Evolutionary conservation across 768 basidiomycete species (phyloP).

Genomic region (Suillus variegatus): DNA sequence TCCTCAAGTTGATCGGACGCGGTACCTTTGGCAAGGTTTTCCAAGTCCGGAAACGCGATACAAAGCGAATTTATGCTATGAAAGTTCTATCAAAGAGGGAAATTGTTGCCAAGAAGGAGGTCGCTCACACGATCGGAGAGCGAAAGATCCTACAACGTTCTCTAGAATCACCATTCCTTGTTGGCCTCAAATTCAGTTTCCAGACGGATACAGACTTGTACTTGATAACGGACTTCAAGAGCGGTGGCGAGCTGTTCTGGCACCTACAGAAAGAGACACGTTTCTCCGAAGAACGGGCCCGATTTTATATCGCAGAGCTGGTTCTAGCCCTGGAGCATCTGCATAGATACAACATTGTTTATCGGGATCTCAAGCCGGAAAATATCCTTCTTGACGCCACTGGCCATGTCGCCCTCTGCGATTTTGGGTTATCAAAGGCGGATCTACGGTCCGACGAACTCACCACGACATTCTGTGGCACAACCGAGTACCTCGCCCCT

Average conservation of each 20-base stretch:
- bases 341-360: constrained; percentile 97
- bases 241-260: constrained; percentile 98
- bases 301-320: constrained; percentile 97
- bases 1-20: constrained; percentile 96
- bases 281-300: constrained; percentile 89
- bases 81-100: constrained; percentile 99
- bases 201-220: constrained; percentile 95
- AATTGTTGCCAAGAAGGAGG: constrained; percentile 98
- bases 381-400: constrained; percentile 98
- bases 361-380: constrained; percentile 96
- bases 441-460: constrained; percentile 91
- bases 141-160: constrained; percentile 97
- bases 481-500: constrained; percentile 97
- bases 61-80: constrained; percentile 99
- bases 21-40: constrained; percentile 99
- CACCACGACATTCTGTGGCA: constrained; percentile 99
- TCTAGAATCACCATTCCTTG: constrained; percentile 93
- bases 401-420: constrained; percentile 96
- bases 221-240: constrained; percentile 98
- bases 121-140: constrained; percentile 98
- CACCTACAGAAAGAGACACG: constrained; percentile 95
- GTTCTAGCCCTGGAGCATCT: constrained; percentile 94
- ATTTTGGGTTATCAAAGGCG: constrained; percentile 97
- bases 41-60: constrained; percentile 98
- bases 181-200: constrained; percentile 97